A percentile compares a stretch with the other conserved stretches of the same genome.
phyloP scores from a whole-genome alignment of 2,329 filamentous ascomycete species.

The Harringtonia aguacate region DNA sequence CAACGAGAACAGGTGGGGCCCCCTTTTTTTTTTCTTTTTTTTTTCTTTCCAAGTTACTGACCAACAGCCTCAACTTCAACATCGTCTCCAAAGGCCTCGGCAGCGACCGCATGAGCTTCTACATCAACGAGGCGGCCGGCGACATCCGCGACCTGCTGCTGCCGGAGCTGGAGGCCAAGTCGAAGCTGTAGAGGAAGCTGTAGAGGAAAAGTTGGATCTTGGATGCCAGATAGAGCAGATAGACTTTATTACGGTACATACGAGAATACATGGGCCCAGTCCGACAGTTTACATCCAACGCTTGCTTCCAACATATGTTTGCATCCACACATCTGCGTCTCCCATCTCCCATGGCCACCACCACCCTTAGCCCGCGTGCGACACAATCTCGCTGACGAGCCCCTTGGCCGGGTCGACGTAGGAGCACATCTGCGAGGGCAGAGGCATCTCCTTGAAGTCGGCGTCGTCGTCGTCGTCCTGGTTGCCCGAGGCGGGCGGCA shows the following conservation, averaged over 20 bases:
- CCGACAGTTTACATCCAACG: no score
- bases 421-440: constrained; percentile 84
- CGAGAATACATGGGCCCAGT: no score
- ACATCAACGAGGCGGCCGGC: constrained; percentile 82
- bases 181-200: constrained; percentile 67
- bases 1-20: constrained; percentile 78
- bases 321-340: no score
- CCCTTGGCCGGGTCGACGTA: constrained; percentile 60
- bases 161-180: constrained; percentile 72
- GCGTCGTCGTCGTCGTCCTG: constrained; percentile 63
- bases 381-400: constrained; percentile 87
- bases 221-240: not conserved
- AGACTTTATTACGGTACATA: no score
- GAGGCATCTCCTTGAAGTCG: constrained; percentile 76
- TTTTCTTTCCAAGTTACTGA: constrained; percentile 5
- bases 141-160: constrained; percentile 82
- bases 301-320: no score
- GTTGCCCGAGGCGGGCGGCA: constrained; percentile 59
- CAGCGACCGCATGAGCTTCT: constrained; percentile 89
- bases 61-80: constrained; percentile 83
- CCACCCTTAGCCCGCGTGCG: constrained; percentile 62
- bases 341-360: not conserved
- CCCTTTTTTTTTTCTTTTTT: not conserved
- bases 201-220: no score
- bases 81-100: constrained; percentile 89